Conservation (phyloP, 2,329 filamentous ascomycete species). For the Cladorrhinum sp. region DNA sequence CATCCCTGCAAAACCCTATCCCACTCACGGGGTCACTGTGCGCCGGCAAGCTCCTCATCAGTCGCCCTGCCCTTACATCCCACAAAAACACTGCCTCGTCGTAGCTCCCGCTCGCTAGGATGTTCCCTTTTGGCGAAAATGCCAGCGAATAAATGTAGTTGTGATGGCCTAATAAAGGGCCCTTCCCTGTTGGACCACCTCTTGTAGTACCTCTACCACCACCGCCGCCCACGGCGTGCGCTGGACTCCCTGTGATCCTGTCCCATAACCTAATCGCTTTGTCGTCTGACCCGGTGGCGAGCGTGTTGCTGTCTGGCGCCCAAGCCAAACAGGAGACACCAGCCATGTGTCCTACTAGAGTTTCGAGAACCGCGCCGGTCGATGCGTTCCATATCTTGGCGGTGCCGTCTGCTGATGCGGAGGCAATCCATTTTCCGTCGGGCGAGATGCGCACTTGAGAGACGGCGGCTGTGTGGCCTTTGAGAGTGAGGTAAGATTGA, state of each 20-base stretch:
- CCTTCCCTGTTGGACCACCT: slow-evolving; percentile 39
- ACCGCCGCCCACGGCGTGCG: slow-evolving; percentile 29
- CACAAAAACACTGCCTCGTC: slow-evolving; percentile 96
- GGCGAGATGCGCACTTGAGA: slow-evolving; percentile 89
- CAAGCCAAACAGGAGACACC: slow-evolving; percentile 92
- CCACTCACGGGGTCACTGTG: slow-evolving; percentile 93
- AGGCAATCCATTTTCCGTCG: slow-evolving; percentile 85
- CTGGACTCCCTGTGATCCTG: slow-evolving; percentile 52
- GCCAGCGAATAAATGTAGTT: slow-evolving; percentile 94
- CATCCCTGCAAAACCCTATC: slow-evolving; percentile 89
- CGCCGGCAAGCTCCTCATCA: slow-evolving; percentile 88
- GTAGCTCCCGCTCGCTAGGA: slow-evolving; percentile 90
- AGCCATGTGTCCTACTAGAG: slow-evolving; percentile 87
- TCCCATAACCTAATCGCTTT: slow-evolving; percentile 96
- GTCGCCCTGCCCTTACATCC: slow-evolving; percentile 83
- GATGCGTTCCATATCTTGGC: slow-evolving; percentile 85
- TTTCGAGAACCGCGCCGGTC: slow-evolving; percentile 78
- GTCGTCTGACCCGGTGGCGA: slow-evolving; percentile 92
- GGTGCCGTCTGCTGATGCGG: slow-evolving; percentile 82
- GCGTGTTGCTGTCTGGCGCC: slow-evolving; percentile 81
- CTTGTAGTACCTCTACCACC: slow-evolving; percentile 12
- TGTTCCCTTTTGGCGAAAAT: slow-evolving; percentile 97
- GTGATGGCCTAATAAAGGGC: slow-evolving; percentile 77
- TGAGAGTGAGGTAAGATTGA: slow-evolving; percentile 65
- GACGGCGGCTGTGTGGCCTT: slow-evolving; percentile 74